A percentile compares a stretch with the other conserved stretches of the same genome.
These are phyloP conservation scores for Neurospora hispaniola DNA, from an alignment of 495 filamentous ascomycete species.

Conservation along the genomic window DNA sequence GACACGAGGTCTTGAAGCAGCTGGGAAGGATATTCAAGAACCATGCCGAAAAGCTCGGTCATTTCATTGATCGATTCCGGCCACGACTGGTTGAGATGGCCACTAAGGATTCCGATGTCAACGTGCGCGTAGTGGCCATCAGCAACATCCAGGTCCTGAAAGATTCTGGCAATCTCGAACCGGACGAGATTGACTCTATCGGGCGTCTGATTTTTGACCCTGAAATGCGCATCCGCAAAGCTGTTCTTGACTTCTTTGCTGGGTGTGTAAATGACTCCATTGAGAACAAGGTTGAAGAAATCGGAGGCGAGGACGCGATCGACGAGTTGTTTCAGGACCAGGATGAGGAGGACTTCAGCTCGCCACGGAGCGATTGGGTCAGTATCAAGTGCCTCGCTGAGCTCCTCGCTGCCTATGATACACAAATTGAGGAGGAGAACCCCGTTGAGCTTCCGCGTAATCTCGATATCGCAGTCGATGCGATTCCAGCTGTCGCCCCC, in stretches of 20 bases:
- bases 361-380: slow-evolving; percentile 73
- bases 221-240: slow-evolving; percentile 71
- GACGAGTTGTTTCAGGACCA: slow-evolving; percentile 65
- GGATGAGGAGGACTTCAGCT: slow-evolving; percentile 60
- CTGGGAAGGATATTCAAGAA: slow-evolving; percentile 67
- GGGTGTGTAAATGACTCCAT: slow-evolving; percentile 74
- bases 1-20: slow-evolving; percentile 72
- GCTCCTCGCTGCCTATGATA: slow-evolving; percentile 69
- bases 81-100: slow-evolving; percentile 90
- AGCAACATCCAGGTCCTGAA: slow-evolving; percentile 72
- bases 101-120: slow-evolving; percentile 63
- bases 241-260: slow-evolving; percentile 81
- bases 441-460: slow-evolving; percentile 27
- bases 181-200: slow-evolving; percentile 76
- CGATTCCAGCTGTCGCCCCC: slow-evolving; percentile 44
- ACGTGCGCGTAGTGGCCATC: slow-evolving; percentile 66
- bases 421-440: slow-evolving; percentile 36
- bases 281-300: slow-evolving; percentile 68
- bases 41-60: slow-evolving; percentile 64
- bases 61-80: slow-evolving; percentile 85
- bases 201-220: slow-evolving; percentile 80
- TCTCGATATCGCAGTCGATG: slow-evolving; percentile 33
- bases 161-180: slow-evolving; percentile 77
- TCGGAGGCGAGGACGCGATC: slow-evolving; percentile 49
- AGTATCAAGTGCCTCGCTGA: slow-evolving; percentile 84